Conservation (phyloP, 2,329 filamentous ascomycete species). For the Trichoderma atroviride region DNA sequence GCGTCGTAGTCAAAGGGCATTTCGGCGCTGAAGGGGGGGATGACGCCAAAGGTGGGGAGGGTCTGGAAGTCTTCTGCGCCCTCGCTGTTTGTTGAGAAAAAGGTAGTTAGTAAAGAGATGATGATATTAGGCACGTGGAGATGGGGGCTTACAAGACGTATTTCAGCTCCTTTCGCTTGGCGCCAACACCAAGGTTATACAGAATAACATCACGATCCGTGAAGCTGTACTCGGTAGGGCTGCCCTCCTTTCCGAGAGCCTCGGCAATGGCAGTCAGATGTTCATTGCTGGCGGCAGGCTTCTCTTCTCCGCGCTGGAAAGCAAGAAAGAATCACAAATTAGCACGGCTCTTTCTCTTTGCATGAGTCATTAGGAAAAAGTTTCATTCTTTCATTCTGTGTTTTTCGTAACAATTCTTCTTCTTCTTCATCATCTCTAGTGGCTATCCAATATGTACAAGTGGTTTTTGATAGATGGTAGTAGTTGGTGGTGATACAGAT, state of each 20-base stretch:
- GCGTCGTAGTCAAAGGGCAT: slow-evolving; percentile 78
- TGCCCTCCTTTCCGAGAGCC: slow-evolving; percentile 70
- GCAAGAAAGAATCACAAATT: slow-evolving; percentile 29
- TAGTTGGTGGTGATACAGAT: slow-evolving; percentile 13
- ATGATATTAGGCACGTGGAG: no score
- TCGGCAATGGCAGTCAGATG: slow-evolving; percentile 75
- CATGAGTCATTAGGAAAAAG: not conserved
- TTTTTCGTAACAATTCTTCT: slow-evolving; percentile 18
- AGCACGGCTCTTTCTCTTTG: slow-evolving; percentile 27
- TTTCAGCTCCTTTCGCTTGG: slow-evolving; percentile 84
- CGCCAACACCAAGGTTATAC: slow-evolving; percentile 93
- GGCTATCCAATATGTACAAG: slow-evolving; percentile 27
- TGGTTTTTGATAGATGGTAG: slow-evolving; percentile 7
- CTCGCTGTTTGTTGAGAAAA: slow-evolving; percentile 55
- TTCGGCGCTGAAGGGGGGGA: slow-evolving; percentile 87
- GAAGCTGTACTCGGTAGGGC: slow-evolving; percentile 77
- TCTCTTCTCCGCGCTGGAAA: slow-evolving; percentile 29
- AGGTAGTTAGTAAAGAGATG: slow-evolving; percentile 6
- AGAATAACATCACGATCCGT: slow-evolving; percentile 87
- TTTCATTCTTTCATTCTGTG: not conserved
- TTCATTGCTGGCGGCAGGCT: slow-evolving; percentile 54
- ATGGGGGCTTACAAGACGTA: slow-evolving; percentile 70
- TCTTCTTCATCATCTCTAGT: slow-evolving; percentile 18
- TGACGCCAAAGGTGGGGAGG: slow-evolving; percentile 91
- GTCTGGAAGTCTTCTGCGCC: slow-evolving; percentile 90